phyloP scores from a whole-genome alignment of 148 eudicot genomes.

The Linanthus parryae region DNA sequence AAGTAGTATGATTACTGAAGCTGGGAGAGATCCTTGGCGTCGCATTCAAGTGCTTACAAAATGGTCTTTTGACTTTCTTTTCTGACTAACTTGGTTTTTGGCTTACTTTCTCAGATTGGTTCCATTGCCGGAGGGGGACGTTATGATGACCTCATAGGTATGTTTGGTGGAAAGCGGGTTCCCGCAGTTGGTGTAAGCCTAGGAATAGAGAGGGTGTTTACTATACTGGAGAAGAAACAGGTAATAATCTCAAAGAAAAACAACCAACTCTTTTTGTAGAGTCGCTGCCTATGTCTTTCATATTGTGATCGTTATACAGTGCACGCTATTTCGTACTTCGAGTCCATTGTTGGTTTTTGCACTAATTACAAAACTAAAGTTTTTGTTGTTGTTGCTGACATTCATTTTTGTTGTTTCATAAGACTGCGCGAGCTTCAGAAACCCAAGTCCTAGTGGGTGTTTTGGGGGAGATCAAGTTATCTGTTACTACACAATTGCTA shows the following conservation, averaged over 20 bases:
- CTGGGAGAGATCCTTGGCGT: too few relatives aligned
- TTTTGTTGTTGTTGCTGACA: too few relatives aligned
- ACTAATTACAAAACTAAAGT: too few relatives aligned
- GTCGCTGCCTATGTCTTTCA: too few relatives aligned
- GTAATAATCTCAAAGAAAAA: conserved; percentile 20
- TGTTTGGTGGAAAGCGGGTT: conserved; percentile 89
- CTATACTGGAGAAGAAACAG: conserved; percentile 94
- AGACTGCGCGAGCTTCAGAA: conserved; percentile 77
- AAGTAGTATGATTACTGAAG: too few relatives aligned
- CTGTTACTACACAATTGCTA: conserved; percentile 57
- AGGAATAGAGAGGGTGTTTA: conserved; percentile 94
- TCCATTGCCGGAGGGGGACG: conserved; percentile 99
- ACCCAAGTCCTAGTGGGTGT: conserved; percentile 85
- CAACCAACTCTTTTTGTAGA: too few relatives aligned
- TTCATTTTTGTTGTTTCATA: conserved; percentile 12
- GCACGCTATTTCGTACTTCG: too few relatives aligned
- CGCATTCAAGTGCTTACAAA: too few relatives aligned
- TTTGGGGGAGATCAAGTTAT: conserved; percentile 54
- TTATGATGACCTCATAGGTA: conserved; percentile 86
- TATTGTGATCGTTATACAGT: too few relatives aligned
- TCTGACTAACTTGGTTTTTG: too few relatives aligned
- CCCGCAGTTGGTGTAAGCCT: conserved; percentile 95
- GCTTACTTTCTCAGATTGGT: conserved; percentile 59
- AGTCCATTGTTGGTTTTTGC: too few relatives aligned
- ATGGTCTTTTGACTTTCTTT: too few relatives aligned